Base-by-base conservation (phyloP, 176 grass and related monocot species). In the Cymbopogon citratus region DNA sequence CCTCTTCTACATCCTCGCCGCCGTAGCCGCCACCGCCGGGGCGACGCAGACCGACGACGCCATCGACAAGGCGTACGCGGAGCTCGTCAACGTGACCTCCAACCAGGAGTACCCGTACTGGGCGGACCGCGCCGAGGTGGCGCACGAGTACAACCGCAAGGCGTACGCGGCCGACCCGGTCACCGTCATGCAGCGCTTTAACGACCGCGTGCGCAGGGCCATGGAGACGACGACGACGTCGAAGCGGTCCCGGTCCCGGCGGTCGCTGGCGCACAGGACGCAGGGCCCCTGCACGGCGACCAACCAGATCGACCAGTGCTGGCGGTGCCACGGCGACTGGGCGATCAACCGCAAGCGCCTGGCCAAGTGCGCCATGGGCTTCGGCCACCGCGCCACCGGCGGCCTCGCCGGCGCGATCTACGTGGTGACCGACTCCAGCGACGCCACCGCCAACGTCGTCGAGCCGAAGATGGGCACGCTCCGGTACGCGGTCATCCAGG, bases 291-390 rank as follows among this genome's bases (percentile, higher is more conserved):
- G 94, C 82, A 3, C 35, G 49, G 91, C 88, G 18, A 97, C 91
- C 2, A 97, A 94, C 63, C 89, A 89, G 0, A 94, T 97, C 75
- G 91, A 97, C 75, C 72, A 57, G 16, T 97, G 91, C 77, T 97
- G 94, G 94, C 49, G 94, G 3, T 94, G 94, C 85, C 78, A 76
- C 24, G n/a, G 6, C 27, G 69, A 90, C 70, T 94, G 94, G 94
- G 87, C 81, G 6, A 35, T 0, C 0, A 3, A 90, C 39, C 89
- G 89, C 13, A 91, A 97, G 83, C 80, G 73, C 1, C 85, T 97
- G 7, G 89, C 87, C 5, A 25, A 1, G 16, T 92, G 91, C 45
- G 80, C 73, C 0, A 68, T 72, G 25, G 94, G 94, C 7, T 92
- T 94, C 86, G 90, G 83, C 8, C 80, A 43, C 70, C 4, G 41